phyloP scores from a whole-genome alignment of 176 grass and related monocot genomes.

The Aegilops longissima region DNA sequence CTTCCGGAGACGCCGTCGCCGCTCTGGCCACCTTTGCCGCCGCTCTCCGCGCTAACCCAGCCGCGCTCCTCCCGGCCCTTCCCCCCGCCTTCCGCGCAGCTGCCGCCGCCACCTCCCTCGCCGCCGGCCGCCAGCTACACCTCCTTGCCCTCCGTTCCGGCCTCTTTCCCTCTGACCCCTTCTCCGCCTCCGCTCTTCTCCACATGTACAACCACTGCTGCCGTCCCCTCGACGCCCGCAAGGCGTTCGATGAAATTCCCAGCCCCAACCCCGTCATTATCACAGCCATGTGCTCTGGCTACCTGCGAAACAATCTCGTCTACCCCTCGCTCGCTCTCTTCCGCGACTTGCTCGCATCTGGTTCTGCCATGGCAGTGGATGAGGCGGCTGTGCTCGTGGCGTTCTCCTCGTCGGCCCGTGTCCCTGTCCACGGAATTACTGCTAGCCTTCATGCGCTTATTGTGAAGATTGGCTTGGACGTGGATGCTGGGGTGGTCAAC shows the following conservation, averaged over 20 bases:
- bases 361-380: conserved; percentile 42
- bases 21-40: conserved; percentile 54
- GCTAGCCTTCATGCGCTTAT: conserved; percentile 52
- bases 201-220: conserved; percentile 81
- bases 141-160: conserved; percentile 59
- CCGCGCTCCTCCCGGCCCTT: conserved; percentile 49
- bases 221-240: conserved; percentile 56
- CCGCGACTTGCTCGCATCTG: conserved; percentile 38
- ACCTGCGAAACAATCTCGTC: conserved; percentile 54
- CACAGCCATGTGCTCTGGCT: conserved; percentile 77
- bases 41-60: conserved; percentile 36
- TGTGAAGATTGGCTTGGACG: conserved; percentile 48
- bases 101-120: conserved; percentile 44
- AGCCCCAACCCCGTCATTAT: conserved; percentile 54
- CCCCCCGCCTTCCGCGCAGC: conserved; percentile 62
- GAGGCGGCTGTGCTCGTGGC: conserved; percentile 55
- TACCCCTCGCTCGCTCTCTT: conserved; percentile 49
- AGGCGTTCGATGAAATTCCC: conserved; percentile 71
- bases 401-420: conserved; percentile 56
- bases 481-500: conserved; percentile 57
- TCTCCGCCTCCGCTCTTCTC: conserved; percentile 66
- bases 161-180: conserved; percentile 57
- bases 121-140: conserved; percentile 73
- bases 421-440: conserved; percentile 36
- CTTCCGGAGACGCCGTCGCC: conserved; percentile 40